Conservation (phyloP, 495 filamentous ascomycete genomes). For the Friedmanniomyces endolithicus region DNA sequence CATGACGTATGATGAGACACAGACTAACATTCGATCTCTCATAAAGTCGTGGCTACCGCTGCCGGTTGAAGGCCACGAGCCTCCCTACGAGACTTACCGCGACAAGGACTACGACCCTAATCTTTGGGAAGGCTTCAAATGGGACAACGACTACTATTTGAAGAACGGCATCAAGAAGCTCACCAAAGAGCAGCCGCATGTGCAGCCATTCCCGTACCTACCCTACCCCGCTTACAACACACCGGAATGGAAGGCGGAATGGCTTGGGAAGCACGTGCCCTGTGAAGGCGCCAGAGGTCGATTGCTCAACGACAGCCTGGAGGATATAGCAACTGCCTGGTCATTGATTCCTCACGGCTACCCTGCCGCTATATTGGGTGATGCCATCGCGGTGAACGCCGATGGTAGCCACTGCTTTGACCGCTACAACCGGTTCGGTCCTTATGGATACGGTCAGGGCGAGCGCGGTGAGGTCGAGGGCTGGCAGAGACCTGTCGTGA, state of each 20-base stretch:
- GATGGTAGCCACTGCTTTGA: constrained; percentile 42
- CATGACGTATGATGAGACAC: background rate
- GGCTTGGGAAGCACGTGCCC: constrained; percentile 34
- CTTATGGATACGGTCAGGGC: constrained; percentile 39
- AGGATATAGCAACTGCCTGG: constrained; percentile 39
- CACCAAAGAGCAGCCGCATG: constrained; percentile 1
- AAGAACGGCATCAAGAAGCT: constrained; percentile 16
- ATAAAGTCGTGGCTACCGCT: constrained; percentile 23
- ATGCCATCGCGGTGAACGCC: constrained; percentile 36
- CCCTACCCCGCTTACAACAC: constrained; percentile 43
- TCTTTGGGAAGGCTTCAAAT: constrained; percentile 29
- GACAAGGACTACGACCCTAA: constrained; percentile 30
- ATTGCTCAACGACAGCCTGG: constrained; percentile 33
- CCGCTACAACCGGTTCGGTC: constrained; percentile 40
- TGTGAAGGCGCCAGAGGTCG: constrained; percentile 40
- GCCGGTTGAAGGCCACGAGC: constrained; percentile 22
- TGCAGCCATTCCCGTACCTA: constrained; percentile 26
- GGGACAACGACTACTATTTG: constrained; percentile 18
- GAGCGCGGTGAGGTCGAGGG: constrained; percentile 26
- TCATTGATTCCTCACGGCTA: constrained; percentile 30
- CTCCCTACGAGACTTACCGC: constrained; percentile 26
- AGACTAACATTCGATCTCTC: constrained; percentile 23
- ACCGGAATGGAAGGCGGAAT: constrained; percentile 32
- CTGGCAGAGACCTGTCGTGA: constrained; percentile 21
- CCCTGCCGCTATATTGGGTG: constrained; percentile 37